Conservation (phyloP, 768 basidiomycete species). For the Podaxis sp. region DNA sequence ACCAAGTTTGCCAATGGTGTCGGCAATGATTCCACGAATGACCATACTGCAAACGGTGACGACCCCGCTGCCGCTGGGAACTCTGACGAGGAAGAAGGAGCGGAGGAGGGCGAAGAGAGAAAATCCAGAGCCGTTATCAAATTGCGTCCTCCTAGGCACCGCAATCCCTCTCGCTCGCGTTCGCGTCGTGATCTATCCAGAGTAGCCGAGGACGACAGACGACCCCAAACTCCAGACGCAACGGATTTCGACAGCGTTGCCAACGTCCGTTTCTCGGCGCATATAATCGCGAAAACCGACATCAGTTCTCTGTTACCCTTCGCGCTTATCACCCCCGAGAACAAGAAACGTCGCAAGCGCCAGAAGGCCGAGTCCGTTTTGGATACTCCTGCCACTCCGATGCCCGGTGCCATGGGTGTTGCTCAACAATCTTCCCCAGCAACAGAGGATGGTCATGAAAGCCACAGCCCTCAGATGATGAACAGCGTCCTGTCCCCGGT, state of each 20-base stretch:
- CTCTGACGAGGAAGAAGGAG: slow-evolving; percentile 32
- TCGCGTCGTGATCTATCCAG: slow-evolving; percentile 69
- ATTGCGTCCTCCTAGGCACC: slow-evolving; percentile 54
- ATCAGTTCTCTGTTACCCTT: slow-evolving; percentile 68
- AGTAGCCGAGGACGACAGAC: slow-evolving; percentile 56
- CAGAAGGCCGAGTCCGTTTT: slow-evolving; percentile 34
- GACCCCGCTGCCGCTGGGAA: slow-evolving; percentile 27
- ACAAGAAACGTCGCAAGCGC: slow-evolving; percentile 35
- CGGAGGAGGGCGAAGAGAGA: slow-evolving; percentile 51
- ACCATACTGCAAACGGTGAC: slow-evolving; percentile 25
- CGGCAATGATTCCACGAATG: slow-evolving; percentile 23
- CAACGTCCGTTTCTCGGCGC: slow-evolving; percentile 75
- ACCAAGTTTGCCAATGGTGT: slow-evolving; percentile 34
- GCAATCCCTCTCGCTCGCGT: slow-evolving; percentile 62
- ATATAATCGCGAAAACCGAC: slow-evolving; percentile 60
- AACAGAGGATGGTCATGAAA: slow-evolving; percentile 41
- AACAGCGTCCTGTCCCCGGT: slow-evolving; percentile 32
- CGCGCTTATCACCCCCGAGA: slow-evolving; percentile 76
- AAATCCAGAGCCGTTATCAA: slow-evolving; percentile 76
- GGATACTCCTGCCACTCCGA: slow-evolving; percentile 28
- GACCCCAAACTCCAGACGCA: slow-evolving; percentile 57
- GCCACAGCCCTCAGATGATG: slow-evolving; percentile 19
- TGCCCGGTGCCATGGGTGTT: neutral
- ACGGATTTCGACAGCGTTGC: slow-evolving; percentile 70
- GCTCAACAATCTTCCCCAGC: slow-evolving; percentile 30